phyloP scores from a whole-genome alignment of 805 yeast species.

The Suhomyces sp. region DNA sequence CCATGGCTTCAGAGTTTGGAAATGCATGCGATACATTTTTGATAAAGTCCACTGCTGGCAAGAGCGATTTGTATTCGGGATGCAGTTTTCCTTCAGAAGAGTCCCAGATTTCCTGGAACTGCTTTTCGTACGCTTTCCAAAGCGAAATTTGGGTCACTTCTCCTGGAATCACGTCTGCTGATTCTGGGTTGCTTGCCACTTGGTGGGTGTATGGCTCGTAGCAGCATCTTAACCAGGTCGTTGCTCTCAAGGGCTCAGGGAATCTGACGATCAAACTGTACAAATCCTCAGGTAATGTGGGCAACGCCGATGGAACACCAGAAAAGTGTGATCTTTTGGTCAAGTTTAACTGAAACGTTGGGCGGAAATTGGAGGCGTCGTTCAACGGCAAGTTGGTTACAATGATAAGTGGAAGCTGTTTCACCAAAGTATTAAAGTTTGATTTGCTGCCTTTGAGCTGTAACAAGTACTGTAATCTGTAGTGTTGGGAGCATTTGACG shows the following conservation, averaged over 20 bases:
- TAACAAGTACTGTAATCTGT: slow-evolving; percentile 48
- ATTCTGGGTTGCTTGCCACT: slow-evolving; percentile 19
- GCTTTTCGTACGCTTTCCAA: slow-evolving; percentile 92
- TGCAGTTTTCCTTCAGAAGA: slow-evolving; percentile 35
- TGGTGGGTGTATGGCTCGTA: slow-evolving; percentile 59
- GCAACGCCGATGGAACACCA: slow-evolving; percentile 61
- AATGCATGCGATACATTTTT: slow-evolving; percentile 91
- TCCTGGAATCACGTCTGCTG: slow-evolving; percentile 41
- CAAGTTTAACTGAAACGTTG: slow-evolving; percentile 30
- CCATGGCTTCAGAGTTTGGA: slow-evolving; percentile 89
- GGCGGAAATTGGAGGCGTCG: slow-evolving; percentile 26
- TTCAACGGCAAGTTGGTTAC: slow-evolving; percentile 34
- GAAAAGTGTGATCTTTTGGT: slow-evolving; percentile 48
- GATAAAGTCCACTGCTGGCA: slow-evolving; percentile 96
- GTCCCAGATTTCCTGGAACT: slow-evolving; percentile 65
- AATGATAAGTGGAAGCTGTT: slow-evolving; percentile 59
- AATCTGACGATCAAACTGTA: slow-evolving; percentile 59
- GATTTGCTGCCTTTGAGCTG: slow-evolving; percentile 46
- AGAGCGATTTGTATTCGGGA: slow-evolving; percentile 38
- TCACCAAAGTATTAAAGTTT: slow-evolving; percentile 50
- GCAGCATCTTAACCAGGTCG: slow-evolving; percentile 90
- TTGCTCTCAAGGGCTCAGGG: slow-evolving; percentile 86
- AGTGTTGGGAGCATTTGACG: slow-evolving; percentile 30
- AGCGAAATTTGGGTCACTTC: slow-evolving; percentile 93
- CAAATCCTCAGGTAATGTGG: slow-evolving; percentile 53